Evolutionary conservation across 805 yeast genomes (phyloP), one percentile per base, ranked within the genome.

Genomic region (Wickerhamiella azymoides): DNA sequence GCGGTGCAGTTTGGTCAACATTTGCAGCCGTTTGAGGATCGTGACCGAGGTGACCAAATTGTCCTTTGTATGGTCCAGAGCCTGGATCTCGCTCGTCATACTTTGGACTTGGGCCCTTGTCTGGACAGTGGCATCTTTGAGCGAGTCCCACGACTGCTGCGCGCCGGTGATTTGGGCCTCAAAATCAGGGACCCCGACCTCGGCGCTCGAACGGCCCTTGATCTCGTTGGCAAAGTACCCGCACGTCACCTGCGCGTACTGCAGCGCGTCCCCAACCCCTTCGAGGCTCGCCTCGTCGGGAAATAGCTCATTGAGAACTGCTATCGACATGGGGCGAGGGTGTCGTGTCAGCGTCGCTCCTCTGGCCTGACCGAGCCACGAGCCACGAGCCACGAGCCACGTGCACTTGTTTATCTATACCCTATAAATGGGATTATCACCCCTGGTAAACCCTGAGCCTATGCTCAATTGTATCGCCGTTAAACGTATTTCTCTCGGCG

Each of bases 31-130:
- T 56, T 89, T 84, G 53, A 89, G 68, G 32, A 86, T 77, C 1
- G 93, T 84, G 83, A 92, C 84, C 10, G 92, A 76, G 24, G 77
- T 69, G 1, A 85, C 88, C 41, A 92, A 66, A 60, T 92, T 92
- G 58, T 75, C 76, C 66, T 92, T 92, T 30, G 88, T 79, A 43
- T 74, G 75, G 62, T 92, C 97, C 49, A 92, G 68, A 18, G 71
- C 65, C 53, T 84, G 81, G 50, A 92, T 86, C 35, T 79, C 80
- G 3, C 74, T 69, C 0, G 96, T 89, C 74, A 85, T 80, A 6
- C 30, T 27, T 24, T 49, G 42, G 24, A 56, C 57, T 18, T 47
- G 49, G 14, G 26, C 45, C 16, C 56, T 53, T 9, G 56, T 51
- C n/a, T 30, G 30, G 2, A 30, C 35, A 27, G 58, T 58, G 5